Evolutionary conservation across 1,139 yeast genomes (phyloP).

Genomic region (Taphrina pruni): DNA sequence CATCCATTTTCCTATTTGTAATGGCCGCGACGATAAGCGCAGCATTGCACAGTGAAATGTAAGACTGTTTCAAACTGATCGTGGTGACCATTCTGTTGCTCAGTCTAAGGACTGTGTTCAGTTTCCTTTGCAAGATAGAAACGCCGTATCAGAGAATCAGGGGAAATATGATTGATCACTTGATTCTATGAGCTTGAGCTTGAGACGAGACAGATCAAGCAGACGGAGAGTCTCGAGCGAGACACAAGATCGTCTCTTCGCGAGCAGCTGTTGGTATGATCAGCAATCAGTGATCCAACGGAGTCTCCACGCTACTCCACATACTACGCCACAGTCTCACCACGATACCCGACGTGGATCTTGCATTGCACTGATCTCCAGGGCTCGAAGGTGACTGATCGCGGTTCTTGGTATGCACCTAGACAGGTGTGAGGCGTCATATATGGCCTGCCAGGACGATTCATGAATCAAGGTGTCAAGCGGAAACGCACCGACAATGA

Average conservation of each 20-base stretch:
- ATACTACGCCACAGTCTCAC: neutral
- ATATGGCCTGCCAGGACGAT: neutral
- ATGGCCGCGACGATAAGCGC: neutral
- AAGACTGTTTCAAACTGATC: neutral
- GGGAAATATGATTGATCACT: too few species aligned
- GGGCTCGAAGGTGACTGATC: too few species aligned
- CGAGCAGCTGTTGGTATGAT: neutral
- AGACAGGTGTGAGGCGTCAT: too few species aligned
- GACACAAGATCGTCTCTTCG: neutral
- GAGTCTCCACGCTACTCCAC: slow-evolving; percentile 9
- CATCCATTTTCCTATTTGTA: neutral
- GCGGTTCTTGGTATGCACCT: too few species aligned
- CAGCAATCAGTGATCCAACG: neutral
- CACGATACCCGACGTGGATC: neutral
- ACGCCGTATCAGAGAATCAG: too few species aligned
- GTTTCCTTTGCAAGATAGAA: too few species aligned
- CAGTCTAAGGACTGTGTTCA: too few species aligned
- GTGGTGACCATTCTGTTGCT: too few species aligned
- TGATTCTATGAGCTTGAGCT: too few species aligned
- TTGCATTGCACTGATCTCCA: too few species aligned
- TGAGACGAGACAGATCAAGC: too few species aligned
- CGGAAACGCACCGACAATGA: neutral
- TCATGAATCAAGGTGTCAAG: slow-evolving; percentile 5
- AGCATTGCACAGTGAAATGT: neutral
- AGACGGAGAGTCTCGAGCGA: neutral